Base-by-base conservation (phyloP, 2,329 filamentous ascomycete genomes). In the Cadophora malorum region DNA sequence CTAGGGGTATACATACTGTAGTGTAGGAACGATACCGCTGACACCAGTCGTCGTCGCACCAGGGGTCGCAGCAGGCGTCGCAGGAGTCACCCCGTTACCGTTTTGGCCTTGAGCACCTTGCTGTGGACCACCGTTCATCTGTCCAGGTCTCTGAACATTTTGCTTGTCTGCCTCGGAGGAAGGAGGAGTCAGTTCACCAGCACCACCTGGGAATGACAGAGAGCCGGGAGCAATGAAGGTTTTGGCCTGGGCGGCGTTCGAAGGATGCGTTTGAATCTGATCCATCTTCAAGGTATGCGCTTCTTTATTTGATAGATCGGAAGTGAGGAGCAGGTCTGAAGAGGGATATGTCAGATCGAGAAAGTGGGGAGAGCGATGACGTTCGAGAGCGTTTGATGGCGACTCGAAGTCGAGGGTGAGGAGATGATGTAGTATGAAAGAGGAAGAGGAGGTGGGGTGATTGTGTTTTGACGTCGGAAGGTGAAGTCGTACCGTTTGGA, bases 191-290 rank as follows among this genome's bases (percentile, higher is more conserved):
- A 97, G 80, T 79, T 97, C 93, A 75, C 89, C 89, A 76, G 90
- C 89, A 71, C 90, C 93, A 78, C 92, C 91, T 64, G 95, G 94
- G 81, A 96, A 98, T 70, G 94, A 97, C 75, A 98, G 86, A 75
- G 94, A 97, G 73, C 93, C 92, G 66, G 94, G 92, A 69, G 93
- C 94, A 76, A 94, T 97, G 82, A 98, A 97, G 79, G 92, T 93
- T 86, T 96, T 96, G 73, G 96, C 96, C 87, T 98, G 94, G 74
- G 91, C 88, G 77, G 95, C 94, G 79, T 90, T 98, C 73, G 91
- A 87, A 60, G 96, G 96, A 79, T 98, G 96, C 75, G 95, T 96
- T 78, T 93, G 94, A 77, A 97, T 91, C 77, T 89, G 88, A 80
- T 97, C 93, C 93, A 97, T 97, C 58, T 73, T 77, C 74, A 70